Evolutionary conservation across 2,329 filamentous ascomycete genomes (phyloP), one percentile per base, ranked within the genome.

Genomic region (Uncinocarpus reesii): DNA sequence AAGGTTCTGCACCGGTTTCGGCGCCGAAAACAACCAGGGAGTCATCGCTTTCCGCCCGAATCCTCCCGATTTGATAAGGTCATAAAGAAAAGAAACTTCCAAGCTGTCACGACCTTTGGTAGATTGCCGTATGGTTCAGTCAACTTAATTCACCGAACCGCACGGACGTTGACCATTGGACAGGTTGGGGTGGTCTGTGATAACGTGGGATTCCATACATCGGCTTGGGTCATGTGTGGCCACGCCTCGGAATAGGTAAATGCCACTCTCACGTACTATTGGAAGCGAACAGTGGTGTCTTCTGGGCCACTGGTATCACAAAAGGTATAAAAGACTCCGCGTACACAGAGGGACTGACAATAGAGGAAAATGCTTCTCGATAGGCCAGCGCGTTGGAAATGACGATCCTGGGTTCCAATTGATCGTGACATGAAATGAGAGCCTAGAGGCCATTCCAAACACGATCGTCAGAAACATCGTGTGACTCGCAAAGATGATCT

Each of bases 381-480:
- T 36, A 8, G 28, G 43, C 29, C 31, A 28, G 34, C 18, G 34
- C 15, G 13, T 8, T 23, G 3, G n/a, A 26, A 20, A 31, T 31
- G 15, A 16, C 15, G 23, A 29, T 10, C 21, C 10, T 6, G 20
- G 31, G 11, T 7, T 8, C 7, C 21, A 21, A 28, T 31, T 31
- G 23, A 13, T 13, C 34, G 24, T 21, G 24, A 13, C 21, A 31
- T 11, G 11, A 29, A 31, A 24, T 20, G 21, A 7, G 20, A 10
- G 15, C 23, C 31, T 45, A 26, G 10, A 34, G n/a, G 13, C 2
- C 20, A 28, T 20, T 28, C 20, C n/a, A 46, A 35, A 18, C 21
- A 26, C 7, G 35, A 40, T 47, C 24, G 7, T 47, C 35, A n/a
- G 13, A 24, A n/a, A 34, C 45, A 47, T 28, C 16, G 45, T 47